Base-by-base conservation (phyloP, 2,329 filamentous ascomycete species). In the Xylariomycetidae sp. region DNA sequence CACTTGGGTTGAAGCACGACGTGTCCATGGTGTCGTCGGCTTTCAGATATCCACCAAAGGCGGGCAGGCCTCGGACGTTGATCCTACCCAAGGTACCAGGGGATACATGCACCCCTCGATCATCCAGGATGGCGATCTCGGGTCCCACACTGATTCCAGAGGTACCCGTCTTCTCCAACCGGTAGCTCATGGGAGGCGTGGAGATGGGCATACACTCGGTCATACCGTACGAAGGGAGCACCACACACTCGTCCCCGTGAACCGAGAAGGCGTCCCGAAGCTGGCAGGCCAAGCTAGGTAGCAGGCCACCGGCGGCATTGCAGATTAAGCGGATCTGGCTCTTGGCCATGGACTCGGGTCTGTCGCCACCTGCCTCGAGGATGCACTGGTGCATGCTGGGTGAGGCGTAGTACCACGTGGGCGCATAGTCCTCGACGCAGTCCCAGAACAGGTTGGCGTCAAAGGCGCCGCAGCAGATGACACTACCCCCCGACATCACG, bases 161-260 rank as follows among this genome's bases (percentile, higher is more conserved):
- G 3, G 72, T 74, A 2, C 71, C 72, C 25, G 64, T 58, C 4
- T 67, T 65, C 34, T 73, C 68, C 4, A 75, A 58, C 18, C 54
- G 52, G 44, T 75, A 75, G 40, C 65, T 49, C n/a, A 72, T 52
- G 0, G 69, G 70, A 2, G 72, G 72, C 3, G 70, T 72, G 3
- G 68, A 71, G 29, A 75, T 74, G 1, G 71, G 72, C 68, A 74
- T 74, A 43, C 71, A 75, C 55, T 75, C 72, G 1, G 72, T 76
- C 72, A 76, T 75, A 13, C 71, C 72, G 43, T 76, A 76, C 41
- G 69, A 74, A 3, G 72, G 72, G 13, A 76, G 57, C 3, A 76
- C 64, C 3, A 29, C 15, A 12, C 20, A 23, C 20, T 23, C 20
- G 20, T 8, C 20, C 20, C 12, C 20, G 60, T 61, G 35, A 68